A percentile compares a stretch with the other conserved stretches of the same genome.
Evolutionary conservation across 495 filamentous ascomycete genomes (phyloP).

Genomic region (Trichodelitschia bisporula): DNA sequence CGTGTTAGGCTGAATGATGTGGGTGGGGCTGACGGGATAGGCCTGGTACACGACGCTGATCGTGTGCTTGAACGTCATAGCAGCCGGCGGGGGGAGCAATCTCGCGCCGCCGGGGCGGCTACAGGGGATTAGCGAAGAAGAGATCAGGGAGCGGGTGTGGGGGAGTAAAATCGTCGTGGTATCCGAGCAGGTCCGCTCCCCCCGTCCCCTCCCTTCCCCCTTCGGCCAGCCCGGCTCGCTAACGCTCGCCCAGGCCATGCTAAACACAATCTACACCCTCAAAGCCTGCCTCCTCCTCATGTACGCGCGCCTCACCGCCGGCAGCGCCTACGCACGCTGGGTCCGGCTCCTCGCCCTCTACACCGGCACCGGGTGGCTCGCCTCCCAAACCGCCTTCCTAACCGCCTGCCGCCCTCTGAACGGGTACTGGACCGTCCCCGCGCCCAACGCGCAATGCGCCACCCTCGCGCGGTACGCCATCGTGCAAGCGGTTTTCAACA

Average conservation of each 20-base stretch:
- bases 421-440: constrained; percentile 4
- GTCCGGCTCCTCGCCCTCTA: background rate
- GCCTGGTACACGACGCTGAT: constrained; percentile 25
- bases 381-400: constrained; percentile 9
- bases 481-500: constrained; percentile 24
- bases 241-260: constrained; percentile 1
- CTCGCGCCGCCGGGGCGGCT: constrained; percentile 22
- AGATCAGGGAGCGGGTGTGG: constrained; percentile 1
- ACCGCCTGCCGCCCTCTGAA: background rate
- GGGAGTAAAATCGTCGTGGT: constrained; percentile 2
- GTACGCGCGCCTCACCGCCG: constrained; percentile 1
- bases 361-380: constrained; percentile 4
- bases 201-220: too few relatives aligned
- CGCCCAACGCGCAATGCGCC: constrained; percentile 19
- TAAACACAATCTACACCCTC: background rate
- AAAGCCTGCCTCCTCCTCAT: constrained; percentile 1
- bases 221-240: too few relatives aligned
- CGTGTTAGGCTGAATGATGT: background rate
- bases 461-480: constrained; percentile 28
- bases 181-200: constrained; percentile 2
- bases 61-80: constrained; percentile 25
- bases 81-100: constrained; percentile 28
- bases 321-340: background rate
- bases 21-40: background rate
- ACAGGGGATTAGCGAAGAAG: constrained; percentile 11